phyloP scores from a whole-genome alignment of 305 asterid species.

The Lippia alba region DNA sequence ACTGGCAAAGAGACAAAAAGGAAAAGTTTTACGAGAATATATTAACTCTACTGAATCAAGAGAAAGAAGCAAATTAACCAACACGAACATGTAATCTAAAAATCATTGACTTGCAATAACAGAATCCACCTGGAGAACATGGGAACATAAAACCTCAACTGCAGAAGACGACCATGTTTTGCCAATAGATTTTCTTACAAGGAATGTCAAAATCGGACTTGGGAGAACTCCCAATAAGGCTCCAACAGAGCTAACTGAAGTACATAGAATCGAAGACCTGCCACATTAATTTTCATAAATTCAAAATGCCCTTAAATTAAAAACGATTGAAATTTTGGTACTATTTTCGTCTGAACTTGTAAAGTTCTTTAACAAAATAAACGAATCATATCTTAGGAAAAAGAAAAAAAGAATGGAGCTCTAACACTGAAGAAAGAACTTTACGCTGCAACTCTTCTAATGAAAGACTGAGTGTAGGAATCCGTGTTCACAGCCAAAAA shows the following conservation, averaged over 20 bases:
- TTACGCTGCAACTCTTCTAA: conserved; percentile 64
- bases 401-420: conserved; percentile 25
- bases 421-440: conserved; percentile 40
- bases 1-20: conserved; percentile 51
- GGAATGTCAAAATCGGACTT: conserved; percentile 44
- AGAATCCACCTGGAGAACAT: conserved; percentile 67
- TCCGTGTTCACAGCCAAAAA: conserved; percentile 73
- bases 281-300: conserved; percentile 22
- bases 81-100: conserved; percentile 5
- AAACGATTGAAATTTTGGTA: background rate
- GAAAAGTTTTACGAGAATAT: conserved; percentile 1
- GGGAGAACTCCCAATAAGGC: conserved; percentile 74
- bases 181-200: conserved; percentile 61
- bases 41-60: conserved; percentile 10
- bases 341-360: background rate
- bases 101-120: conserved; percentile 29
- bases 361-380: background rate
- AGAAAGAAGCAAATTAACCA: background rate
- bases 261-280: conserved; percentile 62
- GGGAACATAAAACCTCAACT: conserved; percentile 58
- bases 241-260: conserved; percentile 58
- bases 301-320: conserved; percentile 1
- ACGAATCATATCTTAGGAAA: background rate
- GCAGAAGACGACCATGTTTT: conserved; percentile 76
- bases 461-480: conserved; percentile 62